Percentiles rank a stretch among this genome's conserved stretches.
phyloP scores from a whole-genome alignment of 108 stramenopile genomes.

The Cylindrotheca fusiformis region DNA sequence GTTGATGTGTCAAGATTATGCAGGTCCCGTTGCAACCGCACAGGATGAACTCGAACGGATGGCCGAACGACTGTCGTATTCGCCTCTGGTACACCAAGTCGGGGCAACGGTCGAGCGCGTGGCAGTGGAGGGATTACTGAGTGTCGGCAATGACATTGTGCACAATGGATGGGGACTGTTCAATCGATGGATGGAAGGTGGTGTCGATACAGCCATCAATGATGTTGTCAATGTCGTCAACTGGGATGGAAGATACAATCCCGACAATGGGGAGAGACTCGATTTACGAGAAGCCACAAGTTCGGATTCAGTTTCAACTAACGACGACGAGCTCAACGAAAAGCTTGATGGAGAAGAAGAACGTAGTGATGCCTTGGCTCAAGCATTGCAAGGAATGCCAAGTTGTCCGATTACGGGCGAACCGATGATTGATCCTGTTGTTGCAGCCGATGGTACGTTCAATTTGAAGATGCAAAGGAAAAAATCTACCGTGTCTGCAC shows the following conservation, averaged over 20 bases:
- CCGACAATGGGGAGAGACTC: slow-evolving; percentile 17
- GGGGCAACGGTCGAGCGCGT: slow-evolving; percentile 51
- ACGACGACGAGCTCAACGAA: slow-evolving; percentile 4
- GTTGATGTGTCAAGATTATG: slow-evolving; percentile 63
- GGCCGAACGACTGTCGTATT: slow-evolving; percentile 59
- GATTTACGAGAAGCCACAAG: slow-evolving; percentile 15
- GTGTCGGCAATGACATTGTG: slow-evolving; percentile 48
- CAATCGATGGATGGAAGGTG: slow-evolving; percentile 70
- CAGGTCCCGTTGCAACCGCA: slow-evolving; percentile 50
- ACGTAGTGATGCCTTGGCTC: background rate
- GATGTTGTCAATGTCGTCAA: slow-evolving; percentile 75
- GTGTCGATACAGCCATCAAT: slow-evolving; percentile 50
- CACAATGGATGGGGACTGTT: slow-evolving; percentile 43
- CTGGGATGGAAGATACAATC: slow-evolving; percentile 71
- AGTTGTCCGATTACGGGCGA: slow-evolving; percentile 89
- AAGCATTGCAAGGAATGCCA: slow-evolving; percentile 77
- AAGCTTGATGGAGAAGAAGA: slow-evolving; percentile 7
- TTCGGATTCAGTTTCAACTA: slow-evolving; percentile 26
- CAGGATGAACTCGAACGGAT: slow-evolving; percentile 59
- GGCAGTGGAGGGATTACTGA: slow-evolving; percentile 69
- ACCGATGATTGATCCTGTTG: slow-evolving; percentile 94
- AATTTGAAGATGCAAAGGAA: background rate
- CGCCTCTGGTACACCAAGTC: slow-evolving; percentile 57
- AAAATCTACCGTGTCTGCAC: background rate
- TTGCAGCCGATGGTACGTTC: slow-evolving; percentile 44